A percentile compares a stretch with the other conserved stretches of the same genome.
These are phyloP conservation scores for Berberis thunbergii DNA, from an alignment of 164 flowering plant species.

Conservation along the genomic window DNA sequence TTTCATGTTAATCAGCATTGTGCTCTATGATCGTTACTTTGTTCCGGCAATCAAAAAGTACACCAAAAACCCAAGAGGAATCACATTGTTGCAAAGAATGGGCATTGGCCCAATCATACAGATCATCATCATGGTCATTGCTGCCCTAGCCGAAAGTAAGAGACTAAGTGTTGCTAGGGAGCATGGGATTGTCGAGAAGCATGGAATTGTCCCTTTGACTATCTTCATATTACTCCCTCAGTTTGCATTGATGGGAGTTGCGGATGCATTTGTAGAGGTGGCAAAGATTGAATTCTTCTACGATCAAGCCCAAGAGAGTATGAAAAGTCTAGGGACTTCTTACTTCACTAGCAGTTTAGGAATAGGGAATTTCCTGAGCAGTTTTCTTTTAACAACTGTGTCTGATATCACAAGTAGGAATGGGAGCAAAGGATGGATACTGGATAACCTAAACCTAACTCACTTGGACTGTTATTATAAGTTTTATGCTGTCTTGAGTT, in stretches of 20 bases:
- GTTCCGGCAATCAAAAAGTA: conserved; percentile 25
- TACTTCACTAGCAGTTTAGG: conserved; percentile 13
- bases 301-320: conserved; percentile 21
- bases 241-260: conserved; percentile 15
- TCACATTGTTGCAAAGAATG: conserved; percentile 51
- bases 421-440: conserved; percentile 18
- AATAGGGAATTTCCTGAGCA: conserved; percentile 18
- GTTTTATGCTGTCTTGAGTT: conserved; percentile 39
- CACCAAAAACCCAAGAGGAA: conserved; percentile 48
- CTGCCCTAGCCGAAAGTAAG: conserved; percentile 45
- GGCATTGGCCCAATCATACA: conserved; percentile 53
- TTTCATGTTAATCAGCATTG: conserved; percentile 42
- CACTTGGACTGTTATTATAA: conserved; percentile 26
- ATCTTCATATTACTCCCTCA: conserved; percentile 21
- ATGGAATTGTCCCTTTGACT: conserved; percentile 12
- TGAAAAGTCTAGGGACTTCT: conserved; percentile 24
- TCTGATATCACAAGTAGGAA: conserved; percentile 11
- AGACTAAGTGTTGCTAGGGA: conserved; percentile 22
- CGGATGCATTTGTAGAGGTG: conserved; percentile 18
- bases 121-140: conserved; percentile 29
- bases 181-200: conserved; percentile 1
- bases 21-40: conserved; percentile 37
- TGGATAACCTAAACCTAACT: conserved; percentile 21
- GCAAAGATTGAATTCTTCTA: conserved; percentile 25
- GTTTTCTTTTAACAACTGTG: conserved; percentile 17